phyloP scores from a whole-genome alignment of 2,329 filamentous ascomycete species.

The Apiospora aurea region DNA sequence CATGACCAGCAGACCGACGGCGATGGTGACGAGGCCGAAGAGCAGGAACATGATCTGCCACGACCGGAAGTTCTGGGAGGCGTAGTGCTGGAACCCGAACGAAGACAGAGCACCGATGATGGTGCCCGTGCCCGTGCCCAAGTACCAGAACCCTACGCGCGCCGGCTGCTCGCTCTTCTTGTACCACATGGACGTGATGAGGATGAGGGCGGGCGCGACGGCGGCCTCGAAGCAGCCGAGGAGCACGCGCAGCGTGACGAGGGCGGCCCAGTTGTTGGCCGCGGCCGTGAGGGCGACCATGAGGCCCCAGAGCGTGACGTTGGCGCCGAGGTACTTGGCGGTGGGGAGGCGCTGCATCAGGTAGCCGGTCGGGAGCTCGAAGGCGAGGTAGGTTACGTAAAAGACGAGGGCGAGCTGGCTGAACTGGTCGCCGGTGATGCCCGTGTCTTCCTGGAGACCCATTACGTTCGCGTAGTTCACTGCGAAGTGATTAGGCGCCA shows the following conservation, averaged over 20 bases:
- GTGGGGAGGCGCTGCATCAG: conserved; percentile 60
- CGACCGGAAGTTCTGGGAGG: conserved; percentile 44
- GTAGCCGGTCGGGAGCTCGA: conserved; percentile 48
- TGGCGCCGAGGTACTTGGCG: conserved; percentile 58
- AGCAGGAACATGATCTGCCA: conserved; percentile 62
- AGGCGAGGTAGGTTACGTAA: conserved; percentile 42
- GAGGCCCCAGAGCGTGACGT: conserved; percentile 54
- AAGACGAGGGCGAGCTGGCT: conserved; percentile 42
- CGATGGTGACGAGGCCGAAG: conserved; percentile 46
- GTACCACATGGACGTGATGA: conserved; percentile 64
- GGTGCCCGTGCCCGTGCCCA: conserved; percentile 51
- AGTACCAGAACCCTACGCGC: conserved; percentile 66
- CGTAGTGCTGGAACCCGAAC: conserved; percentile 56
- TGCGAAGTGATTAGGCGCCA: conserved; percentile 21
- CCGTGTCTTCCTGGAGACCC: conserved; percentile 39
- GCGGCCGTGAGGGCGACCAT: conserved; percentile 56
- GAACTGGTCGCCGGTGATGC: conserved; percentile 40
- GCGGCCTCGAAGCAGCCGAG: conserved; percentile 62
- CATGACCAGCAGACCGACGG: conserved; percentile 32
- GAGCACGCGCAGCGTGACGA: conserved; percentile 57
- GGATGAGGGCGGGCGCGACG: conserved; percentile 60
- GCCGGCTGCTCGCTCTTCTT: conserved; percentile 63
- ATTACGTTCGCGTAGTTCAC: conserved; percentile 43
- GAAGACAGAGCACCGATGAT: conserved; percentile 50
- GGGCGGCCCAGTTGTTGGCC: conserved; percentile 56